A percentile compares a stretch with the other conserved stretches of the same genome.
These are phyloP conservation scores for Ceratobasidium sp. DNA, from an alignment of 1,284 basidiomycete species.

Conservation along the genomic window DNA sequence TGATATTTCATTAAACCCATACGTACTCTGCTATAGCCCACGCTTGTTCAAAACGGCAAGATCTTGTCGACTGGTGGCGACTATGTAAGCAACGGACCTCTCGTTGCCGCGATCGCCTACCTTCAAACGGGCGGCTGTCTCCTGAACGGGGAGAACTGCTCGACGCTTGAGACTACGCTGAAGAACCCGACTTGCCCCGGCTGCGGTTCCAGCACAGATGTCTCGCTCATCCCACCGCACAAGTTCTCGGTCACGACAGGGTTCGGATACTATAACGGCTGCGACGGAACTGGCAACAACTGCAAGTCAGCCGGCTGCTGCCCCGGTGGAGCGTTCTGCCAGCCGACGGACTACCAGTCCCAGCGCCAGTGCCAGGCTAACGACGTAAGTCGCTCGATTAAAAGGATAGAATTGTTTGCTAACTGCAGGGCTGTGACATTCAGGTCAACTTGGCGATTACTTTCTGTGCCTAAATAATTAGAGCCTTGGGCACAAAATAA, in stretches of 20 bases:
- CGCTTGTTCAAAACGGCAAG: conserved; percentile 51
- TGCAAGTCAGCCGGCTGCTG: conserved; percentile 54
- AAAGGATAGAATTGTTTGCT: not conserved
- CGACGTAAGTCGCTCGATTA: conserved; percentile 54
- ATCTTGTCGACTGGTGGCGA: conserved; percentile 54
- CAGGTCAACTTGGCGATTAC: conserved; percentile 52
- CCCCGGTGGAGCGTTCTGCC: conserved; percentile 56
- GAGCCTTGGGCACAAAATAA: too few species aligned
- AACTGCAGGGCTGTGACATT: not conserved
- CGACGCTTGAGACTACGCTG: conserved; percentile 62
- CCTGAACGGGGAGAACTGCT: conserved; percentile 64
- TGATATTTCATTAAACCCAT: not conserved
- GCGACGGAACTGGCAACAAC: conserved; percentile 59
- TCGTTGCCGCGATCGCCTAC: conserved; percentile 61
- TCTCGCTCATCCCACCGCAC: conserved; percentile 63
- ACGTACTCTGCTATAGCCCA: conserved; percentile 50
- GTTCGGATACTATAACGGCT: conserved; percentile 63
- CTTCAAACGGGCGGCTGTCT: conserved; percentile 61
- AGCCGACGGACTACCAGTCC: conserved; percentile 55
- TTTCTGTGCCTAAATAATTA: conserved; percentile 46
- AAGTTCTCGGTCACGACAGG: conserved; percentile 61
- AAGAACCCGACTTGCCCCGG: conserved; percentile 60
- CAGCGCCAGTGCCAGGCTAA: conserved; percentile 60
- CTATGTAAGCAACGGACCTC: conserved; percentile 58
- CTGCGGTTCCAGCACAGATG: conserved; percentile 62